These are phyloP conservation scores for Epichloe brachyelytri DNA, from an alignment of 2,329 filamentous ascomycete species.

Conservation along the genomic window DNA sequence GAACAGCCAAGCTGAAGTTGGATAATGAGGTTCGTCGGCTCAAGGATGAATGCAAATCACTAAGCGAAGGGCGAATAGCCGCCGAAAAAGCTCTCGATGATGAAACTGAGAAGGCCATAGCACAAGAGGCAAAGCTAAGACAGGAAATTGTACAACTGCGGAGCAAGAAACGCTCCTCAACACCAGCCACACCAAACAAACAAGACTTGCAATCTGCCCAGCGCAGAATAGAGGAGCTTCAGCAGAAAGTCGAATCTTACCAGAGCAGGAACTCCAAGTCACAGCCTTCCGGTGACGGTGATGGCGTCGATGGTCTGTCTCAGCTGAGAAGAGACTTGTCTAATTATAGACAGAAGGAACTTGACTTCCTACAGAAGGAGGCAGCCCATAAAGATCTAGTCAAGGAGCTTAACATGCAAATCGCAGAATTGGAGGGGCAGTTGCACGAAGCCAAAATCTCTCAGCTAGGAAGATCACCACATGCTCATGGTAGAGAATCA, in stretches of 20 bases:
- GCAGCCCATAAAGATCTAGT: conserved; percentile 47
- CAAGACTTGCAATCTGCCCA: conserved; percentile 45
- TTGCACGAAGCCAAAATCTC: conserved; percentile 51
- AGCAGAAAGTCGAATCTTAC: conserved; percentile 44
- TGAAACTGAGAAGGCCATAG: conserved; percentile 51
- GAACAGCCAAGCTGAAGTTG: conserved; percentile 52
- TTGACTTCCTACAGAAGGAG: conserved; percentile 53
- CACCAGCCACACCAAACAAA: conserved; percentile 32
- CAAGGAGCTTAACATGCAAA: conserved; percentile 49
- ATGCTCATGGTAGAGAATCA: conserved; percentile 35
- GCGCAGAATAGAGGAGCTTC: conserved; percentile 52
- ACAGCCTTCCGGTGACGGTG: conserved; percentile 21
- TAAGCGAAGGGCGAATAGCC: conserved; percentile 42
- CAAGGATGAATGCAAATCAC: conserved; percentile 47
- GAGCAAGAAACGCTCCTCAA: conserved; percentile 28
- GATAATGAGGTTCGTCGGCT: conserved; percentile 54
- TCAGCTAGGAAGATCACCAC: conserved; percentile 30
- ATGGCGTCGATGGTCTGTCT: conserved; percentile 42
- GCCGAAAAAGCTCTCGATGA: conserved; percentile 52
- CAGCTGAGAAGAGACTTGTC: conserved; percentile 50
- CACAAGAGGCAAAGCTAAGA: conserved; percentile 51
- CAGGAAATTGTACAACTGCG: conserved; percentile 42
- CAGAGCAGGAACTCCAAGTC: conserved; percentile 28
- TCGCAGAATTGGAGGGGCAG: conserved; percentile 54
- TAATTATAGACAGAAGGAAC: conserved; percentile 52